Evolutionary conservation across 2,329 filamentous ascomycete genomes (phyloP).

Genomic region (Pseudogymnoascus sp.): DNA sequence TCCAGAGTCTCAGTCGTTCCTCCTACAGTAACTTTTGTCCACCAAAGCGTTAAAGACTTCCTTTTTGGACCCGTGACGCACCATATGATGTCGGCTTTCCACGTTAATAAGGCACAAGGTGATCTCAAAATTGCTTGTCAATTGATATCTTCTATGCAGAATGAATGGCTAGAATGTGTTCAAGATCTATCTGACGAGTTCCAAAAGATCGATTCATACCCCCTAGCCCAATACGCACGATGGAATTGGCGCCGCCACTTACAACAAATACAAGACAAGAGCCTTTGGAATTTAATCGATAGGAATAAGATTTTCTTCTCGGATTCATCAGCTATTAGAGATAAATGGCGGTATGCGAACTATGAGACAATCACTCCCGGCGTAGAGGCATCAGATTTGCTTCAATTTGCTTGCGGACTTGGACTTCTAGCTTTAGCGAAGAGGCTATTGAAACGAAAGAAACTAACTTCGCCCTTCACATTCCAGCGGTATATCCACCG

Average conservation of each 20-base stretch:
- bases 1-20: neutral
- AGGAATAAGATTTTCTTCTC: neutral
- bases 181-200: neutral
- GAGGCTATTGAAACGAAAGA: neutral
- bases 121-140: neutral
- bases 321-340: neutral
- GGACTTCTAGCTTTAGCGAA: neutral
- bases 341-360: neutral
- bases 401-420: neutral
- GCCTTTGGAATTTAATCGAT: neutral
- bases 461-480: neutral
- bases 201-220: neutral
- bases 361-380: too few species aligned
- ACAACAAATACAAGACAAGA: neutral
- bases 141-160: neutral
- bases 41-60: neutral
- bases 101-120: neutral
- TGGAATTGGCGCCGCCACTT: neutral
- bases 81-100: neutral
- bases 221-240: neutral
- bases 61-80: neutral
- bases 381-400: neutral
- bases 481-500: neutral
- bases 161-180: neutral
- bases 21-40: neutral